Evolutionary conservation across 176 grass and related monocot species (phyloP).

Genomic region (Eleusine indica): DNA sequence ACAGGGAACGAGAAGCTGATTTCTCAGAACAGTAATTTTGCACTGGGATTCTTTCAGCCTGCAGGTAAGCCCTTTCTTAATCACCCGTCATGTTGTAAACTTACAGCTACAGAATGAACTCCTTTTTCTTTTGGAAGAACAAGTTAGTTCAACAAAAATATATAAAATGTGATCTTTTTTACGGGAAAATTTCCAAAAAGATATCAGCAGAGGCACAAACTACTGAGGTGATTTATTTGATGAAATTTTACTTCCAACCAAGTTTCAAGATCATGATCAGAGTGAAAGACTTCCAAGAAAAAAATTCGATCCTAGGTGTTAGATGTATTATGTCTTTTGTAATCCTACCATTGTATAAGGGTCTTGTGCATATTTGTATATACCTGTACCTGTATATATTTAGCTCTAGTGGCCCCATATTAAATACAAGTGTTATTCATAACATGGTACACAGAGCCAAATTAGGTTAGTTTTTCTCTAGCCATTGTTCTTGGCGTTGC

Average conservation of each 20-base stretch:
- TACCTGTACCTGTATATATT: no score
- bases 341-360: no score
- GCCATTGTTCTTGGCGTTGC: no score
- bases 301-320: no score
- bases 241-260: not conserved
- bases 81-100: not conserved
- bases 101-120: not conserved
- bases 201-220: not conserved
- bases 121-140: not conserved
- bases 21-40: slow-evolving; percentile 25
- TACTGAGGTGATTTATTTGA: not conserved
- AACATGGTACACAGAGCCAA: no score
- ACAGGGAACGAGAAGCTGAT: slow-evolving; percentile 34
- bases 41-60: slow-evolving; percentile 38
- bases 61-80: not conserved
- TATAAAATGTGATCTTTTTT: not conserved
- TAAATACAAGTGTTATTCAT: no score
- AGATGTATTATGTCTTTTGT: no score
- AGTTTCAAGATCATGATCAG: not conserved
- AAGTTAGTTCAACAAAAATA: not conserved
- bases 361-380: no score
- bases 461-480: no score
- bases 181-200: not conserved
- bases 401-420: no score
- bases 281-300: not conserved